Evolutionary conservation across 2,329 filamentous ascomycete species (phyloP).

Genomic region (Colletotrichum coccodes): DNA sequence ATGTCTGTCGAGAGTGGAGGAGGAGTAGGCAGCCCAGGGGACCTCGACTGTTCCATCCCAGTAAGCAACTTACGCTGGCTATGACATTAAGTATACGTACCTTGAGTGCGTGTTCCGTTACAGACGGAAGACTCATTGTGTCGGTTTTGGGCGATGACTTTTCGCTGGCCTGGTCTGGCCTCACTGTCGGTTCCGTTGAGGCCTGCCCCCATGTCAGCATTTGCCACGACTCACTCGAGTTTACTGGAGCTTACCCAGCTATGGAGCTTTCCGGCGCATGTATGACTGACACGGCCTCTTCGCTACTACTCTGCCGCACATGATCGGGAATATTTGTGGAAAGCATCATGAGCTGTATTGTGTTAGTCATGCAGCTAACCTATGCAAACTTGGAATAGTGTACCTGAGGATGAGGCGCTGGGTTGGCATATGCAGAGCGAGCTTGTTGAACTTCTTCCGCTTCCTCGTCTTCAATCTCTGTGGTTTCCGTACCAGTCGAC

Average conservation of each 20-base stretch:
- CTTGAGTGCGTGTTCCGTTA: slow-evolving; percentile 47
- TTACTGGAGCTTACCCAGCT: slow-evolving; percentile 72
- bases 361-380: not conserved
- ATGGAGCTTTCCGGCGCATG: slow-evolving; percentile 85
- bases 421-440: slow-evolving; percentile 46
- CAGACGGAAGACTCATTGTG: slow-evolving; percentile 46
- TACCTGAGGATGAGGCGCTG: slow-evolving; percentile 50
- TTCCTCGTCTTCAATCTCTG: slow-evolving; percentile 84
- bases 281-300: slow-evolving; percentile 89
- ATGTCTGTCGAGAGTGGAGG: slow-evolving; percentile 82
- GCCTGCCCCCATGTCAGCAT: slow-evolving; percentile 48
- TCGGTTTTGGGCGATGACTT: slow-evolving; percentile 50
- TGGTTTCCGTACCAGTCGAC: slow-evolving; percentile 84
- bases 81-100: slow-evolving; percentile 38
- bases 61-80: not conserved
- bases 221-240: not conserved
- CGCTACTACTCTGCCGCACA: slow-evolving; percentile 69
- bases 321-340: slow-evolving; percentile 67
- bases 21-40: slow-evolving; percentile 63
- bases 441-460: slow-evolving; percentile 67
- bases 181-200: slow-evolving; percentile 50
- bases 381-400: slow-evolving; percentile 21
- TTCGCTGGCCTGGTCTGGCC: slow-evolving; percentile 46
- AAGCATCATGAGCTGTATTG: slow-evolving; percentile 59
- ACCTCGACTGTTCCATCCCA: slow-evolving; percentile 40